Evolutionary conservation across 2,329 filamentous ascomycete species (phyloP), one percentile per base, ranked within the genome.

Genomic region (Madurella mycetomatis): DNA sequence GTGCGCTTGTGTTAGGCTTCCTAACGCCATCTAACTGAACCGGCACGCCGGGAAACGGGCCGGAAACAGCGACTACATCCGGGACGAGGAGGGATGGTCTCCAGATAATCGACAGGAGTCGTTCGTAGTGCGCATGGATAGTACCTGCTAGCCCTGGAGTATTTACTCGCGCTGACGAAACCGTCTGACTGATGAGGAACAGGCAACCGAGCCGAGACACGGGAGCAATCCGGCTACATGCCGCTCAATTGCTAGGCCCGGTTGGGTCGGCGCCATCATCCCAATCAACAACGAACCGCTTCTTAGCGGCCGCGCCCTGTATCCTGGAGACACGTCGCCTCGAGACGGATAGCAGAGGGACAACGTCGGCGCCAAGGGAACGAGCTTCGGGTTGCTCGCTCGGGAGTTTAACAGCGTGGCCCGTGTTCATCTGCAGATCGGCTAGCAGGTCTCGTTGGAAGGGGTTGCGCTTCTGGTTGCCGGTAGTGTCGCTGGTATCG

Each of bases 401-500:
- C 18, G 56, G 52, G 34, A 69, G 57, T 2, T 65, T 53, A 49
- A 67, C 40, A 13, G 59, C 55, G 19, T 64, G 63, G 16, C 53
- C 61, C 12, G 61, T 65, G 41, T 67, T 66, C 60, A 67, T 67
- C n/a, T 61, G 55, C 11, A 64, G 47, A 31, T 64, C 58, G n/a
- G 62, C 57, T 16, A 59, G 15, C 15, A 60, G 49, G 25, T 41
- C 57, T 9, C 54, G 54, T 41, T 46, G 52, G 16, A 61, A 40
- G 37, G 60, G 34, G 46, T 56, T 57, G 13, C 61, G 62, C 55
- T 60, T 64, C 47, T 55, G 34, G n/a, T 18, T 47, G 30, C 39
- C 44, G 13, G 4, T 25, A 7, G 25, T 7, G 25, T 7, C 25
- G 25, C 25, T 25, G 25, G 25, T 25, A 25, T 25, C 25, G 25